These are phyloP conservation scores for Curvularia sp. DNA, from an alignment of 2,329 filamentous ascomycete genomes.

Conservation along the genomic window DNA sequence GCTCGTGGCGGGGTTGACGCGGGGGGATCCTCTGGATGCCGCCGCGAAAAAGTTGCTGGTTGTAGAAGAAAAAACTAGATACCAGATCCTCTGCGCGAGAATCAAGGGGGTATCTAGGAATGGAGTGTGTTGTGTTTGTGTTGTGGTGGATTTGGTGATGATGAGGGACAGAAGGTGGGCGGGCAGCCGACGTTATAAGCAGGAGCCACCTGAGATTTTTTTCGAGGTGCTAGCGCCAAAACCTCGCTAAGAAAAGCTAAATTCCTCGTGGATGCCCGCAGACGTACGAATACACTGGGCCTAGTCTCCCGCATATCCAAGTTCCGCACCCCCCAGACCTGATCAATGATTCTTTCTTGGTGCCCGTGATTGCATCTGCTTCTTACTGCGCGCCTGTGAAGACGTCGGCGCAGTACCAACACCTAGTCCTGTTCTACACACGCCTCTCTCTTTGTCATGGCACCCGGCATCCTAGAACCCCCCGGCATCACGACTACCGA, in stretches of 20 bases:
- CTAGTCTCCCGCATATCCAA: constrained; percentile 3
- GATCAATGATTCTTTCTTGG: constrained; percentile 22
- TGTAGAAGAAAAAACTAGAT: constrained; percentile 53
- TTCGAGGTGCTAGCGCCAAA: constrained; percentile 25
- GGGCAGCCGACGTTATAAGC: constrained; percentile 22
- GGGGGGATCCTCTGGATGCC: constrained; percentile 53
- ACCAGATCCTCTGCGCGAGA: constrained; percentile 57
- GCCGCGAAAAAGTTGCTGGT: constrained; percentile 45
- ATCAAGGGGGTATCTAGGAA: constrained; percentile 54
- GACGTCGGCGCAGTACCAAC: constrained; percentile 15
- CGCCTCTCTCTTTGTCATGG: constrained; percentile 39
- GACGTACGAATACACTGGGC: constrained; percentile 8
- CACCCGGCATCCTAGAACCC: constrained; percentile 43
- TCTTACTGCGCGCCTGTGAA: constrained; percentile 13
- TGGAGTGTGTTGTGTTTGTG: constrained; percentile 36
- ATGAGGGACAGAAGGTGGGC: constrained; percentile 36
- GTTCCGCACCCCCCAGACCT: constrained; percentile 8
- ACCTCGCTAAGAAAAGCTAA: constrained; percentile 15
- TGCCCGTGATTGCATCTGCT: constrained; percentile 13
- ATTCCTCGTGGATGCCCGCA: constrained; percentile 3
- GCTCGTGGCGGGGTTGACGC: constrained; percentile 52
- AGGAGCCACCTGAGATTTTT: constrained; percentile 20
- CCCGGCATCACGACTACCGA: constrained; percentile 33
- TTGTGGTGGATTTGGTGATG: constrained; percentile 38
- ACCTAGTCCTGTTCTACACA: constrained; percentile 11